These are phyloP conservation scores for Solanum bukasovii DNA, from an alignment of 257 asterid species.

Conservation along the genomic window DNA sequence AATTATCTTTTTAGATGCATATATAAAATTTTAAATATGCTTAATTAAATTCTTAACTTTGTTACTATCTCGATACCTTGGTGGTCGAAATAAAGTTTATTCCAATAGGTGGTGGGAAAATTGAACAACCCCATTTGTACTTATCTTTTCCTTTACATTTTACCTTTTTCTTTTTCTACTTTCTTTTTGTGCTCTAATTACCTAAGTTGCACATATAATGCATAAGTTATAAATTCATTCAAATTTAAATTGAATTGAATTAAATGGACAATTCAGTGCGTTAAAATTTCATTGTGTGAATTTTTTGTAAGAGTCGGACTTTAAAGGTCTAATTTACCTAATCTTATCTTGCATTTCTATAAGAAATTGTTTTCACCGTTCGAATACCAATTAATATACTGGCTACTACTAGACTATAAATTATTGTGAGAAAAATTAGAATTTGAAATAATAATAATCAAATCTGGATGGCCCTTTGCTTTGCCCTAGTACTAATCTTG, in stretches of 20 bases:
- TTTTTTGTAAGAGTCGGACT: rapidly evolving
- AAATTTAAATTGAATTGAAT: background rate
- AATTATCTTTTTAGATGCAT: too few species aligned
- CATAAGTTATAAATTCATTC: background rate
- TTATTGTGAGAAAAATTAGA: background rate
- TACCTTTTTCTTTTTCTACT: background rate
- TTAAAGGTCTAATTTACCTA: background rate
- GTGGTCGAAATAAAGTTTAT: background rate
- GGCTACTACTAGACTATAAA: background rate
- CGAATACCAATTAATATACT: background rate
- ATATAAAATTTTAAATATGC: too few species aligned
- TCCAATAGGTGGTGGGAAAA: background rate
- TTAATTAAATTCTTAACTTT: background rate
- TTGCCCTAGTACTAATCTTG: background rate
- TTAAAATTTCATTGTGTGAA: too few species aligned
- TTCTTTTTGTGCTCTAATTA: background rate
- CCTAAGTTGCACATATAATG: background rate
- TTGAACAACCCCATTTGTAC: background rate
- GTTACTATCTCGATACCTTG: background rate
- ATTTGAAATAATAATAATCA: background rate
- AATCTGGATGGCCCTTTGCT: background rate
- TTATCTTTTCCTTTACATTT: background rate
- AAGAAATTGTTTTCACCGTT: rapidly evolving
- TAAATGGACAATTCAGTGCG: background rate
- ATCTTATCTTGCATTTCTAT: rapidly evolving